These are phyloP conservation scores for Fraxinus velutina DNA, from an alignment of 305 asterid species.

Conservation along the genomic window DNA sequence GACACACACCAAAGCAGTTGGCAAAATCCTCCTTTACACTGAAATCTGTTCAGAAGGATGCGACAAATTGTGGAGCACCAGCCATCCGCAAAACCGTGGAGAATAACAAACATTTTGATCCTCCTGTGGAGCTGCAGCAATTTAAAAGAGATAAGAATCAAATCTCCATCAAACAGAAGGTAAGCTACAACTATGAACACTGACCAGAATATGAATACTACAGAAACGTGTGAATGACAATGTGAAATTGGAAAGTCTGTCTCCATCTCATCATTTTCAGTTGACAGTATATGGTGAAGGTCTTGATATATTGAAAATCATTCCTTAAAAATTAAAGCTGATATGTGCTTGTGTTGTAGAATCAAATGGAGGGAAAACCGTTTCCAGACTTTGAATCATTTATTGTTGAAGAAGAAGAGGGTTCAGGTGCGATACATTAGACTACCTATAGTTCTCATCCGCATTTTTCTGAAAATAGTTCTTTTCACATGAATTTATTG, in stretches of 20 bases:
- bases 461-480: constrained; percentile 1
- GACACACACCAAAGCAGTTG: constrained; percentile 22
- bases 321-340: constrained; percentile 8
- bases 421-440: constrained; percentile 61
- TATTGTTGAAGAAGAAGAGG: constrained; percentile 82
- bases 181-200: constrained; percentile 26
- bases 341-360: constrained; percentile 43
- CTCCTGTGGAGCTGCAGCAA: constrained; percentile 31
- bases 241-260: constrained; percentile 33
- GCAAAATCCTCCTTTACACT: constrained; percentile 25
- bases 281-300: constrained; percentile 3
- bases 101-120: constrained; percentile 21
- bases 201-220: constrained; percentile 30
- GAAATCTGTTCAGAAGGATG: constrained; percentile 30
- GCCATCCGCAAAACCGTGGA: constrained; percentile 29
- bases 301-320: constrained; percentile 1
- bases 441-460: constrained; percentile 11
- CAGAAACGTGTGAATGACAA: constrained; percentile 32
- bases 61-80: constrained; percentile 15
- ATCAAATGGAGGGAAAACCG: constrained; percentile 36
- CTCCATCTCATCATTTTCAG: constrained; percentile 28
- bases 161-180: constrained; percentile 31
- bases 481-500: constrained; percentile 12
- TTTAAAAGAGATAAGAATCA: constrained; percentile 33
- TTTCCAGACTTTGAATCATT: constrained; percentile 65